Percentiles rank a stretch among this genome's conserved stretches.
Evolutionary conservation across 176 grass and related monocot species (phyloP).

Genomic region (Zea luxurians): DNA sequence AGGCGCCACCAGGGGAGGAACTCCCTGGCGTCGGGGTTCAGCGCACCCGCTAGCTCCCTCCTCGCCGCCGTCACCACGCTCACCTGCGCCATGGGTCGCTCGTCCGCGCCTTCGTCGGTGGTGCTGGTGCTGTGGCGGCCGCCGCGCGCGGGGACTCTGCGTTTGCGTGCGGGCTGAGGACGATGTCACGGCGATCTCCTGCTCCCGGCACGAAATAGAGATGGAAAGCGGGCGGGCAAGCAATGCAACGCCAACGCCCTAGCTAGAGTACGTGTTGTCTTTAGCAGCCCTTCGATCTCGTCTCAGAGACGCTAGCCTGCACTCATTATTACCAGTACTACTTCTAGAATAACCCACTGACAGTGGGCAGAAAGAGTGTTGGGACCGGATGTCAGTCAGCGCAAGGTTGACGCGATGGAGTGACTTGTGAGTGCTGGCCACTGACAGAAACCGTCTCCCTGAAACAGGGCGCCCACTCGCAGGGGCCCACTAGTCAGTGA

Average conservation of each 20-base stretch:
- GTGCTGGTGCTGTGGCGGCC: background rate
- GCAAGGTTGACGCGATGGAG: background rate
- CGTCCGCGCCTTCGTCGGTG: background rate
- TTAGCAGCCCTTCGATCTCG: background rate
- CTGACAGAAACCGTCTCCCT: background rate
- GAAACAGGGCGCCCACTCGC: background rate
- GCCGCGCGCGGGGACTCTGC: background rate
- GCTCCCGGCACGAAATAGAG: background rate
- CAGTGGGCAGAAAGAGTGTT: background rate
- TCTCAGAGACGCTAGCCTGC: background rate
- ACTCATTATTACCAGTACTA: too few species aligned
- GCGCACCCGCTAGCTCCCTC: background rate
- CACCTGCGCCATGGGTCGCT: background rate
- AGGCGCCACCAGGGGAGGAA: slow-evolving; percentile 34
- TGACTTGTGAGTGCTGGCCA: background rate
- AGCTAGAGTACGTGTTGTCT: background rate
- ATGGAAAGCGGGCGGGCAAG: background rate
- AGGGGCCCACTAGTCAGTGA: background rate
- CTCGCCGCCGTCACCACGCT: background rate
- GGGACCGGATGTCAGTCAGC: background rate
- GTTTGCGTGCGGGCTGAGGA: background rate
- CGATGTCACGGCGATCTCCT: background rate
- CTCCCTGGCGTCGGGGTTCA: slow-evolving; percentile 25
- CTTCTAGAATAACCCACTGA: background rate
- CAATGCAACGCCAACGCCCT: background rate